phyloP scores from a whole-genome alignment of 2,329 filamentous ascomycete species.

The Neonectria neomacrospora region DNA sequence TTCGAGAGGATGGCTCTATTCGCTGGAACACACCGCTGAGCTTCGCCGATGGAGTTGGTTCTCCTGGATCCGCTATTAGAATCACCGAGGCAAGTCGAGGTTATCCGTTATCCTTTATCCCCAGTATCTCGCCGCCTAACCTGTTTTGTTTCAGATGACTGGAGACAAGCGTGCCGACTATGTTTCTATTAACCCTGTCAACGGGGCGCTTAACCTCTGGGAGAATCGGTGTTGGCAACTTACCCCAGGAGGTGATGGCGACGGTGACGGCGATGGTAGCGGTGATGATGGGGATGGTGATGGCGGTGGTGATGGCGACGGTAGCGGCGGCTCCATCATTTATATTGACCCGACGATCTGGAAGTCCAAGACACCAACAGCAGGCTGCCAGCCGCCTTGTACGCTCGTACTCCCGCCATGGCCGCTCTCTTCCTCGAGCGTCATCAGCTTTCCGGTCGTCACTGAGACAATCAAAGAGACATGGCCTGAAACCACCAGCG shows the following conservation, averaged over 20 bases:
- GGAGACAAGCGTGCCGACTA: background rate
- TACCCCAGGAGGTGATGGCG: background rate
- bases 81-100: background rate
- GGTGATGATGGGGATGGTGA: background rate
- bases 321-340: background rate
- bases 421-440: constrained; percentile 24
- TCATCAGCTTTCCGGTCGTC: constrained; percentile 23
- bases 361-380: constrained; percentile 14
- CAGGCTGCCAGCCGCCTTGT: constrained; percentile 22
- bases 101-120: background rate
- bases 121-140: background rate
- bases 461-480: constrained; percentile 27
- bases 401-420: constrained; percentile 24
- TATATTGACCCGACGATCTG: constrained; percentile 26
- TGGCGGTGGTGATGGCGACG: background rate
- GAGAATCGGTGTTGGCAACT: background rate
- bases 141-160: background rate
- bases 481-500: constrained; percentile 23
- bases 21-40: constrained; percentile 2
- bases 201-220: background rate
- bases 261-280: background rate
- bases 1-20: background rate
- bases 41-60: constrained; percentile 6
- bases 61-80: constrained; percentile 1
- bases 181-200: background rate